These are phyloP conservation scores for Diaporthe sp. DNA, from an alignment of 2,329 filamentous ascomycete genomes.

Conservation along the genomic window DNA sequence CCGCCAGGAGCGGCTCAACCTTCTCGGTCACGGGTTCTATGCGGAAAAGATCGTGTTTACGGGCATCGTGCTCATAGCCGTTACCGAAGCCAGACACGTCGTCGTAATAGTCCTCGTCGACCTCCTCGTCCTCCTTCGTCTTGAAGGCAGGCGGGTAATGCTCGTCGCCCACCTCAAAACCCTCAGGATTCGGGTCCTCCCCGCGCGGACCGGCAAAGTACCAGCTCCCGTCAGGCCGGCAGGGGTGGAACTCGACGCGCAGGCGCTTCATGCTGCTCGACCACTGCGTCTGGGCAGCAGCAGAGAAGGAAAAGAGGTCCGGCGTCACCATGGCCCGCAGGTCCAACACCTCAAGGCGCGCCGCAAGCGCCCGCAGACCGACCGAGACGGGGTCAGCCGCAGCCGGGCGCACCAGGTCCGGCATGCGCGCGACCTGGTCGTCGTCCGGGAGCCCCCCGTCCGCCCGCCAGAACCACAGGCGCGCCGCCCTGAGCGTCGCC, in stretches of 20 bases:
- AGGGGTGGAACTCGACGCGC: constrained; percentile 44
- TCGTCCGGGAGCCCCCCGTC: not conserved
- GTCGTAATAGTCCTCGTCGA: constrained; percentile 21
- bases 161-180: constrained; percentile 44
- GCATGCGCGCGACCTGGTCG: constrained; percentile 10
- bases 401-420: constrained; percentile 43
- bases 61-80: constrained; percentile 26
- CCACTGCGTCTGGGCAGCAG: constrained; percentile 36
- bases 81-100: not conserved
- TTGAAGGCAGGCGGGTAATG: constrained; percentile 44
- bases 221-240: constrained; percentile 45
- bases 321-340: constrained; percentile 44
- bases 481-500: constrained; percentile 27
- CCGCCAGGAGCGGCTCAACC: constrained; percentile 46
- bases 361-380: constrained; percentile 43
- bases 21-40: constrained; percentile 42
- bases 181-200: constrained; percentile 43
- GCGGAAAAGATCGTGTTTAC: constrained; percentile 44
- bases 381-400: constrained; percentile 45
- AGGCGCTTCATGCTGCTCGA: constrained; percentile 42
- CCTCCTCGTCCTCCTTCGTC: constrained; percentile 43
- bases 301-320: constrained; percentile 34
- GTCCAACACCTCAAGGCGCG: constrained; percentile 43
- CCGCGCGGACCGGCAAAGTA: constrained; percentile 47
- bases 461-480: constrained; percentile 31